Percentiles rank a stretch among this genome's conserved stretches.
Conservation (phyloP, 371 early-diverging fungal genomes). For the Syncephalastrum sp. region DNA sequence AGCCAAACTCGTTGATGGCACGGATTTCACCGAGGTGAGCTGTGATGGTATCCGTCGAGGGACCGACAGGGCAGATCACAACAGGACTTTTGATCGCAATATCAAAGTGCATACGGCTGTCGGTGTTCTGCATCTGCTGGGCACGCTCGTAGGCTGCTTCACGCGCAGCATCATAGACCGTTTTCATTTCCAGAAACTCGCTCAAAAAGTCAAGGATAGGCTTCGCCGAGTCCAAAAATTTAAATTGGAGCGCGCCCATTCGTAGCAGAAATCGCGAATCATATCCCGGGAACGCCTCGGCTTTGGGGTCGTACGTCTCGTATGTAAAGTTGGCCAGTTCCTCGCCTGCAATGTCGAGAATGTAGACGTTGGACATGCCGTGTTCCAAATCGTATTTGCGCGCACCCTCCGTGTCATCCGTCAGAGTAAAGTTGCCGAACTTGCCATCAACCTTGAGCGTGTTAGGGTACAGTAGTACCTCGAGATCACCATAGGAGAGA, state of each 20-base stretch:
- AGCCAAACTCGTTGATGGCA: slow-evolving; percentile 70
- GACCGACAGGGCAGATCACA: slow-evolving; percentile 79
- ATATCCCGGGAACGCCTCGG: slow-evolving; percentile 62
- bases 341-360: slow-evolving; percentile 73
- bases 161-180: slow-evolving; percentile 84
- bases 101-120: slow-evolving; percentile 73
- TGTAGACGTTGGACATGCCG: slow-evolving; percentile 30
- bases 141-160: slow-evolving; percentile 81
- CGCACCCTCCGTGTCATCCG: slow-evolving; percentile 42
- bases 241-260: slow-evolving; percentile 66
- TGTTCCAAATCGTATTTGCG: slow-evolving; percentile 6
- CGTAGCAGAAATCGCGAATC: slow-evolving; percentile 61
- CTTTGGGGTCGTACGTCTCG: slow-evolving; percentile 57
- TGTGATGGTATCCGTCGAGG: slow-evolving; percentile 59
- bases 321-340: slow-evolving; percentile 74
- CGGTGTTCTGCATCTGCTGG: slow-evolving; percentile 54
- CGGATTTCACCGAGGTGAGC: slow-evolving; percentile 89
- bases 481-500: slow-evolving; percentile 58
- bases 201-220: slow-evolving; percentile 60
- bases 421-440: slow-evolving; percentile 71
- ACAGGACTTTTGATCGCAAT: slow-evolving; percentile 86
- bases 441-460: slow-evolving; percentile 61
- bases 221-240: slow-evolving; percentile 56
- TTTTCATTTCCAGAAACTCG: slow-evolving; percentile 87
- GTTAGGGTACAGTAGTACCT: slow-evolving; percentile 48